A percentile compares a stretch with the other conserved stretches of the same genome.
Evolutionary conservation across 148 eudicot genomes (phyloP).

Genomic region (Vaccinium macrocarpon): DNA sequence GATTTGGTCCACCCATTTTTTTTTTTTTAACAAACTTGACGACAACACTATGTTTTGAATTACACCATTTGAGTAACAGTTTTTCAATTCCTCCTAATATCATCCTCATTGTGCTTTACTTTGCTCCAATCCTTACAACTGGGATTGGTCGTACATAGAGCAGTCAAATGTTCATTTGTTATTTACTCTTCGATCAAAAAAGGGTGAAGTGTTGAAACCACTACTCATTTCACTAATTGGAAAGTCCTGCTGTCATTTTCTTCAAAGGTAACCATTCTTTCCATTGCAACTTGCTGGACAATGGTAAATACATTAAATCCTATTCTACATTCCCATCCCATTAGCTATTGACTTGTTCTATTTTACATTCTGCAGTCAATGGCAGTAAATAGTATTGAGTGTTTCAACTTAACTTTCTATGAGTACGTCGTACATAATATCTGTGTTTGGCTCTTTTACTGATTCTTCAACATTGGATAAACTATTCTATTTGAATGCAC

Average conservation of each 20-base stretch:
- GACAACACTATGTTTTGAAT: neutral
- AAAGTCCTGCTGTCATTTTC: neutral
- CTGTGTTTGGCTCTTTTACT: neutral
- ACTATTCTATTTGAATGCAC: neutral
- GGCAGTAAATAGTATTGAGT: neutral
- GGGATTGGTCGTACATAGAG: neutral
- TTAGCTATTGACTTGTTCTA: neutral
- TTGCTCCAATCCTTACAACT: neutral
- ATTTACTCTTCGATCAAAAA: neutral
- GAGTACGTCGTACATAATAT: neutral
- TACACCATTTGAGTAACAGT: neutral
- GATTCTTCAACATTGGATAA: neutral
- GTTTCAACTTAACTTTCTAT: neutral
- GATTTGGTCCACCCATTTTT: neutral
- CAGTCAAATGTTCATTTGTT: neutral
- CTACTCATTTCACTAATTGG: neutral
- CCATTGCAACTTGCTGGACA: neutral
- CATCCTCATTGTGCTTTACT: neutral
- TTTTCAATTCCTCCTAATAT: neutral
- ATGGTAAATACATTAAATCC: neutral
- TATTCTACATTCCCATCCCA: conserved; percentile 1
- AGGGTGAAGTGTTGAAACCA: neutral
- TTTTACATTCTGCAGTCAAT: neutral
- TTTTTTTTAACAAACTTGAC: neutral
- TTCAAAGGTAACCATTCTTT: neutral